These are phyloP conservation scores for Scytalidium lignicola DNA, from an alignment of 2,329 filamentous ascomycete genomes.

Conservation along the genomic window DNA sequence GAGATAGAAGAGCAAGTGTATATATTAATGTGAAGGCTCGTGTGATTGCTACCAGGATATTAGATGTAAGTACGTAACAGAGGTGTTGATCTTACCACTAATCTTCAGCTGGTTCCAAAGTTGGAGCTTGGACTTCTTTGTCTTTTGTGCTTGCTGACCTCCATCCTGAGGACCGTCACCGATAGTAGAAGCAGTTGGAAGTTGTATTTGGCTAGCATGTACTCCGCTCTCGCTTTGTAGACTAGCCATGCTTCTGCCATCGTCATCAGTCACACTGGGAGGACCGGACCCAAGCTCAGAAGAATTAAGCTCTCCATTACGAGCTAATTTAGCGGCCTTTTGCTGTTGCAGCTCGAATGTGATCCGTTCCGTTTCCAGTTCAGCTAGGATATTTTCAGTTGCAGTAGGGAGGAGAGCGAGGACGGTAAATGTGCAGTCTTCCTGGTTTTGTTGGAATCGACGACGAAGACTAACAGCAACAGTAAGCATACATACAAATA, in stretches of 20 bases:
- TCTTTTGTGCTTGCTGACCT: constrained; percentile 43
- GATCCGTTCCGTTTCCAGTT: constrained; percentile 86
- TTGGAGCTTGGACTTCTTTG: constrained; percentile 77
- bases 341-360: constrained; percentile 92
- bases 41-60: constrained; percentile 64
- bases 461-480: constrained; percentile 66
- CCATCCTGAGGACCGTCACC: constrained; percentile 35
- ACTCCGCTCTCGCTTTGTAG: constrained; percentile 77
- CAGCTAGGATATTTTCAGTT: constrained; percentile 80
- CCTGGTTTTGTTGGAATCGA: constrained; percentile 97
- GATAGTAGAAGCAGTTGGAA: constrained; percentile 45
- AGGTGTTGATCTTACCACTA: constrained; percentile 58
- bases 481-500: constrained; percentile 8
- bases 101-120: constrained; percentile 98
- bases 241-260: constrained; percentile 70
- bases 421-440: constrained; percentile 96
- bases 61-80: constrained; percentile 4
- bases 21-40: constrained; percentile 89
- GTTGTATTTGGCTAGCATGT: constrained; percentile 71
- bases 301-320: constrained; percentile 45
- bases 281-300: constrained; percentile 34
- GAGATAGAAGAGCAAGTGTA: constrained; percentile 79
- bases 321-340: constrained; percentile 67
- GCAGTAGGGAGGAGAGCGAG: constrained; percentile 91
- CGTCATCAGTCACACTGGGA: constrained; percentile 74